Evolutionary conservation across 2,329 filamentous ascomycete species (phyloP), one percentile per base, ranked within the genome.

Genomic region (Penicillium sp.): DNA sequence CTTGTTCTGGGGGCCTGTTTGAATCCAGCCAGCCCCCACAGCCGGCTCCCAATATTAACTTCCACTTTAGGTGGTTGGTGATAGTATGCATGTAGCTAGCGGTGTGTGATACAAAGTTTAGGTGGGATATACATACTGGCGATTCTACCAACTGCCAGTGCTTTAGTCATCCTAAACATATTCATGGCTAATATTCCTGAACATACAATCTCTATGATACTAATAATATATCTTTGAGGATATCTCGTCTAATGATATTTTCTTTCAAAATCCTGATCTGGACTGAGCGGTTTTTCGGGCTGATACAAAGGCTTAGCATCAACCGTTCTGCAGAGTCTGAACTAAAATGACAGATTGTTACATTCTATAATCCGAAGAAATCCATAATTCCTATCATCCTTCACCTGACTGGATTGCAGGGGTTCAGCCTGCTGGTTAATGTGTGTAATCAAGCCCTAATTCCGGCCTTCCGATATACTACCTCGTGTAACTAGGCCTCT

Each of bases 401-500:
- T 23, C 31, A 25, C 38, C 40, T 56, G 54, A 56, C 40, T 37
- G 4, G 9, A 4, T 42, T 52, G 47, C 54, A 56, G 40, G 52
- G 48, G 40, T 46, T 56, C 42, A 23, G 25, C 12, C 19, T 37
- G 48, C n/a, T 47, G 25, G 21, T 38, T 15, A 21, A 52, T n/a
- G 25, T 37, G 29, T 37, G 47, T 19, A 56, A 45, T 45, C 23
- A 23, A 56, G 40, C 23, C 29, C 40, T 45, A 56, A 38, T 42
- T 51, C 54, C 54, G 54, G 48, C n/a, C 40, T 27, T 56, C 54
- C 54, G 54, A 52, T 33, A 51, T 49, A 37, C 46, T 25, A 37
- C 13, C 48, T 46, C n/a, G 54, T 56, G 54, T 56, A 56, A 56
- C 54, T 38, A 42, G 6, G 15, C 15, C 9, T 31, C 23, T 17